Conservation (phyloP, 106 monocot genomes). For the Phalaenopsis aphrodite region DNA sequence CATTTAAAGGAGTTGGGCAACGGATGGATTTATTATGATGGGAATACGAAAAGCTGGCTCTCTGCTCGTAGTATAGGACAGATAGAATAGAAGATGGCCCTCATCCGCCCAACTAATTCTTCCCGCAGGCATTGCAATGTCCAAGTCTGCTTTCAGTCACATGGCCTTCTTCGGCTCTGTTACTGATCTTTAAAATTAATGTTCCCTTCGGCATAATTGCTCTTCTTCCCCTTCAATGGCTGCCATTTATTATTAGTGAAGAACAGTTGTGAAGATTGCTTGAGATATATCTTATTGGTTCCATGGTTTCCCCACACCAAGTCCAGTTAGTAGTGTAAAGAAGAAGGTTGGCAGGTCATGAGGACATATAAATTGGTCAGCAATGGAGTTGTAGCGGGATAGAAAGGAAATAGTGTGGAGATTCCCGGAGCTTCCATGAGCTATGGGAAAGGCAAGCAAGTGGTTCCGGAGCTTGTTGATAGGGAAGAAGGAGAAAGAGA, state of each 20-base stretch:
- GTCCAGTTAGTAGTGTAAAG: background rate
- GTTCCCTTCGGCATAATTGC: background rate
- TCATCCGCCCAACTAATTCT: background rate
- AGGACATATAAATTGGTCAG: slow-evolving; percentile 4
- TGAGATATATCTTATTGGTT: background rate
- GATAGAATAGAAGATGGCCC: background rate
- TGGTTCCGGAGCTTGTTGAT: slow-evolving; percentile 43
- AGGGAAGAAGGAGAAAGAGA: slow-evolving; percentile 45
- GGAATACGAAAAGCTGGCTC: no score
- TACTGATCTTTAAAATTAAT: background rate
- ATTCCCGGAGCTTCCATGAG: background rate
- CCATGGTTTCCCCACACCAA: slow-evolving; percentile 1
- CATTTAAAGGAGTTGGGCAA: no score
- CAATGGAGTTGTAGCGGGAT: background rate
- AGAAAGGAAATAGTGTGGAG: background rate
- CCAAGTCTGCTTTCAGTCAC: slow-evolving; percentile 16
- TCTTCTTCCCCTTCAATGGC: background rate
- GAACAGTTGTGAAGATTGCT: background rate
- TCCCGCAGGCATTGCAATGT: slow-evolving; percentile 7
- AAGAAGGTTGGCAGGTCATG: slow-evolving; percentile 5
- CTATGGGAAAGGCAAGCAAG: slow-evolving; percentile 43
- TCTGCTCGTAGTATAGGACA: no score
- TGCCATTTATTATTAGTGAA: background rate
- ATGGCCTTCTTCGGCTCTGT: slow-evolving; percentile 9
- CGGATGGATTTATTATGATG: no score